A percentile compares a stretch with the other conserved stretches of the same genome.
Evolutionary conservation across 768 basidiomycete genomes (phyloP).

Genomic region (Boletellus emodensis): DNA sequence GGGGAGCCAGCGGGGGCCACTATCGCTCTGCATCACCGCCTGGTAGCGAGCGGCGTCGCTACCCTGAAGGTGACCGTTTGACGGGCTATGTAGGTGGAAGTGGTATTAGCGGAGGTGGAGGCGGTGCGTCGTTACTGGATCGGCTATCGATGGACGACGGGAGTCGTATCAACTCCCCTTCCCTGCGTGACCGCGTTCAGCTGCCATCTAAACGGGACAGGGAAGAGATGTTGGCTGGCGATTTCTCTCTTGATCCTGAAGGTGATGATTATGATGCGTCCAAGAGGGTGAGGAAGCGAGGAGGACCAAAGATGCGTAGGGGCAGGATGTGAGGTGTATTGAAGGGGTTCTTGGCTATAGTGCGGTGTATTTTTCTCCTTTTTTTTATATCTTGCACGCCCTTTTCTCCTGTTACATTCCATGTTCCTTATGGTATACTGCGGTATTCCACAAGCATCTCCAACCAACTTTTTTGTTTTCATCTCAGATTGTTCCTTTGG

Average conservation of each 20-base stretch:
- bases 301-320: slow-evolving; percentile 20
- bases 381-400: neutral
- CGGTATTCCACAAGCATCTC: slow-evolving; percentile 1
- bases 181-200: slow-evolving; percentile 39
- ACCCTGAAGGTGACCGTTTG: slow-evolving; percentile 11
- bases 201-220: slow-evolving; percentile 30
- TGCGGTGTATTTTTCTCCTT: neutral
- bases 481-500: slow-evolving; percentile 12
- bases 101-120: slow-evolving; percentile 20
- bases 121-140: slow-evolving; percentile 37
- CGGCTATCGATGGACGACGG: slow-evolving; percentile 31
- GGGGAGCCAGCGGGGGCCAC: slow-evolving; percentile 4
- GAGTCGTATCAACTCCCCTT: slow-evolving; percentile 10
- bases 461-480: slow-evolving; percentile 12
- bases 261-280: slow-evolving; percentile 21
- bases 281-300: slow-evolving; percentile 23
- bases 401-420: neutral
- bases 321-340: slow-evolving; percentile 11
- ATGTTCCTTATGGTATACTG: slow-evolving; percentile 2
- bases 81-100: neutral
- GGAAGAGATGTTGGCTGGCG: slow-evolving; percentile 25
- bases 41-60: slow-evolving; percentile 12
- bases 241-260: slow-evolving; percentile 11
- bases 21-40: slow-evolving; percentile 17
- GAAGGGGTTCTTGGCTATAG: neutral